Evolutionary conservation across 164 flowering plant species (phyloP).

Genomic region (Platanus orientalis): DNA sequence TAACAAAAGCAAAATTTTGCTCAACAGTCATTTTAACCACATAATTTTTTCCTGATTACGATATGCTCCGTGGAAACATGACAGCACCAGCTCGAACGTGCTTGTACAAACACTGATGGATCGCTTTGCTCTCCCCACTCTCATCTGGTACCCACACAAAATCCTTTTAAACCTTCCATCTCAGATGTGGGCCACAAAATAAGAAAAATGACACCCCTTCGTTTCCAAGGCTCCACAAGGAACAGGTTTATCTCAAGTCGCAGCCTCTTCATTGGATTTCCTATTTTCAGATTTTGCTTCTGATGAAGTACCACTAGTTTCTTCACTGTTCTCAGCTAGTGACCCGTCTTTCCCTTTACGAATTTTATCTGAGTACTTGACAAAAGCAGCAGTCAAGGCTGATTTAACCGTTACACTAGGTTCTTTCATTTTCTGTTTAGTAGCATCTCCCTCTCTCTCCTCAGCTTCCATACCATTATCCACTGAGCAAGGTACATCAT

Average conservation of each 20-base stretch:
- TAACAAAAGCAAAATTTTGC: too few species aligned
- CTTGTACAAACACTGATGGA: too few species aligned
- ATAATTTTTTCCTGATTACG: too few species aligned
- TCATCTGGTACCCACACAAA: too few species aligned
- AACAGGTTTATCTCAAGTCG: not conserved
- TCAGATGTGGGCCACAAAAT: too few species aligned
- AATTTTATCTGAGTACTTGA: conserved; percentile 59
- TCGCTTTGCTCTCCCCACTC: too few species aligned
- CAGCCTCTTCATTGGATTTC: conserved; percentile 2
- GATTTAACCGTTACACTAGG: conserved; percentile 55
- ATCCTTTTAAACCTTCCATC: too few species aligned
- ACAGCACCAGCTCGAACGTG: too few species aligned
- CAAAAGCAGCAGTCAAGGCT: conserved; percentile 69
- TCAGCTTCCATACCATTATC: conserved; percentile 37
- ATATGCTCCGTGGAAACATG: too few species aligned
- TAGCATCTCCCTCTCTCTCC: conserved; percentile 27
- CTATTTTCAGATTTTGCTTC: conserved; percentile 12
- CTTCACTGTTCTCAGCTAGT: conserved; percentile 23
- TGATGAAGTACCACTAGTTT: conserved; percentile 11
- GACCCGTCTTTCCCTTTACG: conserved; percentile 26
- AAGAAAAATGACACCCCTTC: too few species aligned
- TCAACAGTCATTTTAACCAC: too few species aligned
- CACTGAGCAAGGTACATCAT: conserved; percentile 19
- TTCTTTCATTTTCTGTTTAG: conserved; percentile 42
- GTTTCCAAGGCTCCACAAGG: too few species aligned